phyloP scores from a whole-genome alignment of 2,329 filamentous ascomycete species.

The Paramyrothecium sp. region DNA sequence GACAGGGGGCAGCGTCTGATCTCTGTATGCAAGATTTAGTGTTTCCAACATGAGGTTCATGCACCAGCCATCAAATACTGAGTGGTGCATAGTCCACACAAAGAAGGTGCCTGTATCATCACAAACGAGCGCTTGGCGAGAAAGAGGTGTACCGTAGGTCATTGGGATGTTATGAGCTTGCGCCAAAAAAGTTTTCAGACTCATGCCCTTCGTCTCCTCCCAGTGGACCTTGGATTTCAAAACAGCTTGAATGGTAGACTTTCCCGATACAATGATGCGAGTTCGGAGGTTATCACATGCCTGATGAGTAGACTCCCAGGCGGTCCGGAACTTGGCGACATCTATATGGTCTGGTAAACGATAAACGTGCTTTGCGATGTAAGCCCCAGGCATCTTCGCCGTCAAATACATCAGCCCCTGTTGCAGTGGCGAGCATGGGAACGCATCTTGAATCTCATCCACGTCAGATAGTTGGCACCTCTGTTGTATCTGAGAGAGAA shows the following conservation, averaged over 20 bases:
- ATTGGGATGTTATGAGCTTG: background rate
- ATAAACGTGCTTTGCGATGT: background rate
- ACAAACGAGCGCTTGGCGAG: background rate
- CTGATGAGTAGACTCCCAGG: background rate
- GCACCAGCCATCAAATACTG: slow-evolving; percentile 51
- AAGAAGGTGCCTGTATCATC: background rate
- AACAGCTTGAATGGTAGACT: background rate
- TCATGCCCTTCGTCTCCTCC: background rate
- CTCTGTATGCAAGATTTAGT: slow-evolving; percentile 6
- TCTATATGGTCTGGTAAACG: background rate
- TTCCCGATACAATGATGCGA: background rate
- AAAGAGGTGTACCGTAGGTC: background rate
- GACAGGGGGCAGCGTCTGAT: slow-evolving; percentile 4
- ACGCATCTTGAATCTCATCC: background rate
- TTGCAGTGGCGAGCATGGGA: slow-evolving; percentile 3
- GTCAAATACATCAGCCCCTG: slow-evolving; percentile 2
- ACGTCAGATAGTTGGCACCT: background rate
- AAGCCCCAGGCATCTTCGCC: background rate
- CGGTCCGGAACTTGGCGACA: background rate
- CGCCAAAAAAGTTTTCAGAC: background rate
- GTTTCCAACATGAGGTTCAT: slow-evolving; percentile 32
- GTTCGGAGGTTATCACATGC: slow-evolving; percentile 1
- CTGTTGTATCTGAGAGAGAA: too few species aligned
- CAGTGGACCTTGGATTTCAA: background rate
- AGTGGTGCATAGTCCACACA: slow-evolving; percentile 30